Evolutionary conservation across 202 grass and related monocot genomes (phyloP), one percentile per base, ranked within the genome.

Genomic region (Bolboschoenoplectus hybrid): DNA sequence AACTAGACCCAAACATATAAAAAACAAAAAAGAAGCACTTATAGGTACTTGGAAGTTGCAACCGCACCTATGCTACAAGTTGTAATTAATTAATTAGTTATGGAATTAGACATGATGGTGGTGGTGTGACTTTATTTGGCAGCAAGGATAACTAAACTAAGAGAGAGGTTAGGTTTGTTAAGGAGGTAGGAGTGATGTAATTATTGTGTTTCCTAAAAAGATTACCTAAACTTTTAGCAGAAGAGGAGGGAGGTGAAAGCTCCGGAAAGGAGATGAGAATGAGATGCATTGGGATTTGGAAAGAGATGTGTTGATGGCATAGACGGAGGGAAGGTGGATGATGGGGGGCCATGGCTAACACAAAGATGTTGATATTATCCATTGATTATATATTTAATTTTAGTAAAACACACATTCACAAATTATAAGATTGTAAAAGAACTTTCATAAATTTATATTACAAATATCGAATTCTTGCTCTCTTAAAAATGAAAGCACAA

Each of bases 121-220:
- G 80, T 46, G 17, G 7, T 66, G 3, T 66, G 20, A 66, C 43
- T 62, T 82, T 45, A 82, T 82, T 82, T 32, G 45, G 9, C 36
- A 82, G 1, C n/a, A 82, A 35, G 36, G 9, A 38, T 62, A 46
- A 65, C 17, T 14, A 19, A 63, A n/a, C 55, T 19, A 63, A 64
- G 38, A 81, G 39, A 65, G 58, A 63, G 35, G 16, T 47, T 39
- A 80, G 56, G 1, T 20, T 11, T 78, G n/a, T 49, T 55, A 51
- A 52, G 73, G 73, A 38, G 41, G 40, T 46, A 16, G 49, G 51
- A 80, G 39, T 66, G 80, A 47, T 14, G 58, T 66, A 49, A 82
- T 65, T 66, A 65, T 65, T 65, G 58, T 49, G 60, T 82, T 66
- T 82, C 58, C 80, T 50, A 17, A 65, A 66, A 82, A 50, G 80